Conservation (phyloP, 2,329 filamentous ascomycete species). For the Claviceps pazoutovae region DNA sequence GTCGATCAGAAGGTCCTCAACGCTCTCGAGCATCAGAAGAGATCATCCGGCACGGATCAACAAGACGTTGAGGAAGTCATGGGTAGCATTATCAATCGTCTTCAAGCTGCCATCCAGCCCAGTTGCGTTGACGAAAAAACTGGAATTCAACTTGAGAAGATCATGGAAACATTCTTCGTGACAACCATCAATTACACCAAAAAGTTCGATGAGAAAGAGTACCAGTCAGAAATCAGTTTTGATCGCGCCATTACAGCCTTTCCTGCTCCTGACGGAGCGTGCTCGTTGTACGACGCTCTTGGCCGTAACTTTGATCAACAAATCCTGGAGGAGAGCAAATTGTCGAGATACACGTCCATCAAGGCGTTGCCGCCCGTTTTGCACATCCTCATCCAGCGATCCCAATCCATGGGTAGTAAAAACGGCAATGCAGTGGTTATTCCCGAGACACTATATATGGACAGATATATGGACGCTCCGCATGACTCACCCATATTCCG, state of each 20-base stretch:
- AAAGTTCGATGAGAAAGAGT: conserved; percentile 31
- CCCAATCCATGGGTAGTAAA: conserved; percentile 60
- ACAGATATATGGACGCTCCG: conserved; percentile 67
- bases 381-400: conserved; percentile 79
- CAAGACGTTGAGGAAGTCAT: conserved; percentile 96
- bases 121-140: conserved; percentile 44
- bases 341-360: conserved; percentile 55
- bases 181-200: conserved; percentile 46
- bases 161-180: conserved; percentile 58
- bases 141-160: conserved; percentile 66
- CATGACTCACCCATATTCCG: conserved; percentile 46
- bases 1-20: conserved; percentile 32
- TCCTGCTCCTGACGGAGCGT: conserved; percentile 31
- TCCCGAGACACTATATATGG: conserved; percentile 71
- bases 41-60: conserved; percentile 49
- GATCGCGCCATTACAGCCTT: conserved; percentile 51
- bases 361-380: conserved; percentile 68
- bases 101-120: conserved; percentile 77
- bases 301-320: conserved; percentile 76
- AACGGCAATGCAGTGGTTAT: conserved; percentile 66
- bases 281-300: conserved; percentile 69
- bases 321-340: conserved; percentile 51
- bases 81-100: conserved; percentile 76
- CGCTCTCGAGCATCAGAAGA: conserved; percentile 31
- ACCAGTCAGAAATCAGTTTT: conserved; percentile 33